Evolutionary conservation across 257 asterid species (phyloP).

Genomic region (Prunella vulgaris): DNA sequence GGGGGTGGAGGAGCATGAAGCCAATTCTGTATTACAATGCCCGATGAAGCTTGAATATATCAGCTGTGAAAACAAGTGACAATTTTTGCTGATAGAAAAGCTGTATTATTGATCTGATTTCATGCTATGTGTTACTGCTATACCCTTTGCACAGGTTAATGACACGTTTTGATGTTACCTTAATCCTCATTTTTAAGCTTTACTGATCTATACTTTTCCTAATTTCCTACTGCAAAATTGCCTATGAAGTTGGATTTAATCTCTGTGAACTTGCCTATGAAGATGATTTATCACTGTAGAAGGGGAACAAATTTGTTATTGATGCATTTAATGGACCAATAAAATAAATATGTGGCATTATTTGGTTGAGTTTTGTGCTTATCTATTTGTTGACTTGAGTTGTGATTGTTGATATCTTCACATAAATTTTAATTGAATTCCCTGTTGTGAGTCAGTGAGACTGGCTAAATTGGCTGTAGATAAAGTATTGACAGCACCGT

Average conservation of each 20-base stretch:
- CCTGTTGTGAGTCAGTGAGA: slow-evolving; percentile 49
- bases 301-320: not conserved
- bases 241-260: not conserved
- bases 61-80: not conserved
- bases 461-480: slow-evolving; percentile 81
- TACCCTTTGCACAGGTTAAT: not conserved
- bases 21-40: no score
- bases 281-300: not conserved
- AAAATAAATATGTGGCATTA: not conserved
- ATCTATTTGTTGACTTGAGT: slow-evolving; percentile 4
- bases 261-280: not conserved
- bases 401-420: not conserved
- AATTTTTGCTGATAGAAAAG: not conserved
- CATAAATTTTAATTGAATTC: slow-evolving; percentile 1
- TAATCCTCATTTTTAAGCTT: not conserved
- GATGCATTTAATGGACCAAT: not conserved
- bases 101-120: not conserved
- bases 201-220: not conserved
- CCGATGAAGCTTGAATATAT: not conserved
- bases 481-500: slow-evolving; percentile 76
- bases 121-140: not conserved
- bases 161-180: not conserved
- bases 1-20: no score
- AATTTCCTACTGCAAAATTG: no score
- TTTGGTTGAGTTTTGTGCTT: not conserved